Evolutionary conservation across 2,329 filamentous ascomycete genomes (phyloP).

Genomic region (Arthrobotrys entomopaga): DNA sequence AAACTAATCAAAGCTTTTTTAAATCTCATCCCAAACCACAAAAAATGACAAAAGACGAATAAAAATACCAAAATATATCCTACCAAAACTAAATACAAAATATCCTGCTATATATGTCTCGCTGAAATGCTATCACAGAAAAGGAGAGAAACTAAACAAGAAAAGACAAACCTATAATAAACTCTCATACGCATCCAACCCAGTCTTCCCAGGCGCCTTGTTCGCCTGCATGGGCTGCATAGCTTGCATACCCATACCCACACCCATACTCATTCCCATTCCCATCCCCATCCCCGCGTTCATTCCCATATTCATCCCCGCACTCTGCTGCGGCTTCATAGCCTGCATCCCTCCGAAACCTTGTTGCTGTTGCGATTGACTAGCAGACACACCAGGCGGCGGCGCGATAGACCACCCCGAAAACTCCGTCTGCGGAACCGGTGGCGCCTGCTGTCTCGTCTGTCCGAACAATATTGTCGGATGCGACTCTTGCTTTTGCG

Average conservation of each 20-base stretch:
- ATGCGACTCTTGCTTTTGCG: conserved; percentile 53
- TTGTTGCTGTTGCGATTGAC: conserved; percentile 64
- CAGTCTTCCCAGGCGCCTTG: conserved; percentile 60
- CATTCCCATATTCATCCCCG: conserved; percentile 36
- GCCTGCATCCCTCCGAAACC: conserved; percentile 61
- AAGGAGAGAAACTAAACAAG: background rate
- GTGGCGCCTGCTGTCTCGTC: conserved; percentile 56
- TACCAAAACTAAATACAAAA: too few species aligned
- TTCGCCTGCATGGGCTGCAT: conserved; percentile 67
- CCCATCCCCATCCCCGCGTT: conserved; percentile 14
- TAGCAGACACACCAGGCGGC: conserved; percentile 55
- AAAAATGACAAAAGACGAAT: too few species aligned
- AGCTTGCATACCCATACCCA: conserved; percentile 71
- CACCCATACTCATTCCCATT: conserved; percentile 56
- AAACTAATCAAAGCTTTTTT: too few species aligned
- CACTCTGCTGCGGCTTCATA: conserved; percentile 41
- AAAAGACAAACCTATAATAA: conserved; percentile 63
- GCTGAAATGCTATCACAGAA: too few species aligned
- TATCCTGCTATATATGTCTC: too few species aligned
- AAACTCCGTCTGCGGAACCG: conserved; percentile 54
- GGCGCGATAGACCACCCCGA: conserved; percentile 62
- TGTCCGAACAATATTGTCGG: conserved; percentile 56
- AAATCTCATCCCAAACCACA: too few species aligned
- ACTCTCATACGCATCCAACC: conserved; percentile 69
- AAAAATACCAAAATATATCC: too few species aligned